Percentiles rank a stretch among this genome's conserved stretches.
These are phyloP conservation scores for Akanthomyces uredinophilus DNA, from an alignment of 2,329 filamentous ascomycete genomes.

Conservation along the genomic window DNA sequence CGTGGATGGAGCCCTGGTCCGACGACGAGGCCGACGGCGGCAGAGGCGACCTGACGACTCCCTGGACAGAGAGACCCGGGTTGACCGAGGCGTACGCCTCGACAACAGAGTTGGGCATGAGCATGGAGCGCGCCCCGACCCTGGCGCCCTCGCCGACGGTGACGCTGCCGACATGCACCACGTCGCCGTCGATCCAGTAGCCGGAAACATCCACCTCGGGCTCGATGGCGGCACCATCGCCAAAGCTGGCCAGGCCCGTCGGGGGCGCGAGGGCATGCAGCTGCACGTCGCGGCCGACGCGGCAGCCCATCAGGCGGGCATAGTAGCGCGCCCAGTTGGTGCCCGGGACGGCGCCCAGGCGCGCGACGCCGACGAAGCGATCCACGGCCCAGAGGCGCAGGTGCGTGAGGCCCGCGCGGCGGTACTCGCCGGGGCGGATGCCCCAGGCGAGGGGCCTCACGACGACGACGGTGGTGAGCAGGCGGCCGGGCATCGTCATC, in stretches of 20 bases:
- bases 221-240: slow-evolving; percentile 18
- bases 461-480: slow-evolving; percentile 16
- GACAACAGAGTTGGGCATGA: slow-evolving; percentile 18
- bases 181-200: slow-evolving; percentile 22
- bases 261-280: slow-evolving; percentile 17
- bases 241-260: slow-evolving; percentile 20
- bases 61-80: slow-evolving; percentile 17
- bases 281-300: slow-evolving; percentile 19
- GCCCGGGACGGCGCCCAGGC: slow-evolving; percentile 15
- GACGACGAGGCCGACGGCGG: slow-evolving; percentile 5
- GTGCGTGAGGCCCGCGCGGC: slow-evolving; percentile 17
- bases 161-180: slow-evolving; percentile 18
- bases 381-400: slow-evolving; percentile 20
- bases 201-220: slow-evolving; percentile 20
- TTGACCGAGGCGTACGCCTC: slow-evolving; percentile 18
- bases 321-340: slow-evolving; percentile 19
- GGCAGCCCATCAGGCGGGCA: slow-evolving; percentile 19
- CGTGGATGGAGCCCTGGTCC: background rate
- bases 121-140: slow-evolving; percentile 18
- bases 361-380: slow-evolving; percentile 14
- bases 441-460: slow-evolving; percentile 15
- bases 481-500: slow-evolving; percentile 16
- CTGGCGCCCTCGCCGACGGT: slow-evolving; percentile 18
- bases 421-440: slow-evolving; percentile 19
- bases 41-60: slow-evolving; percentile 11